Percentiles rank a stretch among this genome's conserved stretches.
phyloP scores from a whole-genome alignment of 2,329 filamentous ascomycete species.

The Colletotrichum gloeosporioides region DNA sequence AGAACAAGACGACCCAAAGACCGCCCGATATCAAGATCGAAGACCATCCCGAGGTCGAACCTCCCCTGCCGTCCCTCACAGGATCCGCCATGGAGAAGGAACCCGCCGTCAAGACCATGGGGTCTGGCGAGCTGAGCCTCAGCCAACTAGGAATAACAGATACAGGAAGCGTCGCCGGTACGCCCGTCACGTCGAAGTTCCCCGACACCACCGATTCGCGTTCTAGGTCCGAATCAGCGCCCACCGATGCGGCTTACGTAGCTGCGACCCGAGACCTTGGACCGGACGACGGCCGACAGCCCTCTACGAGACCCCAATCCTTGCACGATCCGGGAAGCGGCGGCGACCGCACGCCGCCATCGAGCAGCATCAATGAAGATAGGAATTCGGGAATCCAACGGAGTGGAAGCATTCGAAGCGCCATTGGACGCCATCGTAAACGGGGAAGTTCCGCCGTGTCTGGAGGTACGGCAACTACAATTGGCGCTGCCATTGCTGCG shows the following conservation, averaged over 20 bases:
- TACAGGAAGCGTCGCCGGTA: conserved; percentile 56
- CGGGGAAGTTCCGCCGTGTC: conserved; percentile 82
- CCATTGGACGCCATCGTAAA: conserved; percentile 67
- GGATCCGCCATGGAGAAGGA: conserved; percentile 57
- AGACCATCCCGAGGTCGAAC: conserved; percentile 48
- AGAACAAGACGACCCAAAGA: conserved; percentile 41
- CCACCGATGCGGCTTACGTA: conserved; percentile 46
- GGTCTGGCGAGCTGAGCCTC: conserved; percentile 86
- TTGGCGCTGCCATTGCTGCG: conserved; percentile 76
- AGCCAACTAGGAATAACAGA: conserved; percentile 85
- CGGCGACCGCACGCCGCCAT: conserved; percentile 70
- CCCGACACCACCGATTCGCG: conserved; percentile 53
- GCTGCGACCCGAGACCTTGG: conserved; percentile 38
- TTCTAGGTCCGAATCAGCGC: conserved; percentile 63
- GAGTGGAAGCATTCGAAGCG: conserved; percentile 72
- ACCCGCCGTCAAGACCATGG: conserved; percentile 85
- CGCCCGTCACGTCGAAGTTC: conserved; percentile 62
- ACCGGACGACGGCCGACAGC: conserved; percentile 34
- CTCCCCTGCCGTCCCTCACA: conserved; percentile 29
- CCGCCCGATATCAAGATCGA: conserved; percentile 36
- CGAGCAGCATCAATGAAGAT: conserved; percentile 68
- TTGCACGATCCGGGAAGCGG: conserved; percentile 52
- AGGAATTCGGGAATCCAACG: conserved; percentile 62
- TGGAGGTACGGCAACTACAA: conserved; percentile 64
- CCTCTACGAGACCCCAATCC: conserved; percentile 50